These are phyloP conservation scores for Scutellaria galericulata DNA, from an alignment of 257 asterid genomes.

Conservation along the genomic window DNA sequence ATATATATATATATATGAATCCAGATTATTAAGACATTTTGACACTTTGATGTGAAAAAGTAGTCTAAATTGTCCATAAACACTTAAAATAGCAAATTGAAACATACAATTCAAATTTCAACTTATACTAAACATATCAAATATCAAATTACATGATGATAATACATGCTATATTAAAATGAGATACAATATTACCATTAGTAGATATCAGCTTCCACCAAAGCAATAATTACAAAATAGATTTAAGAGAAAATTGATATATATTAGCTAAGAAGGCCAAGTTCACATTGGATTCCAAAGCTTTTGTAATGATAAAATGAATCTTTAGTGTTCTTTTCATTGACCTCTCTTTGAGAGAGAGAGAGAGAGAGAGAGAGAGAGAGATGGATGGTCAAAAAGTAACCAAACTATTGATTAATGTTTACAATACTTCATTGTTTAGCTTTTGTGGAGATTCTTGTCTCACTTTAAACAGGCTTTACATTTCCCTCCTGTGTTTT, in stretches of 20 bases:
- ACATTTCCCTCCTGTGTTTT: constrained; percentile 53
- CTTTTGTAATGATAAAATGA: constrained; percentile 40
- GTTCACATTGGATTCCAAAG: constrained; percentile 83
- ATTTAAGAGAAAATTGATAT: neutral
- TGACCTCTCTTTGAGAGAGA: constrained; percentile 61
- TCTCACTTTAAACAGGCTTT: constrained; percentile 66
- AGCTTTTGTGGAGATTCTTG: constrained; percentile 86
- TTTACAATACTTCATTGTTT: constrained; percentile 77
- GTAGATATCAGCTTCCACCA: neutral
- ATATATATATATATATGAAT: too few relatives aligned
- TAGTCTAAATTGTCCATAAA: too few relatives aligned
- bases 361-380: constrained; percentile 27
- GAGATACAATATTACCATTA: neutral
- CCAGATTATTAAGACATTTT: too few relatives aligned
- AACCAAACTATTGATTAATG: constrained; percentile 58
- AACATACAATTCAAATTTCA: too few relatives aligned
- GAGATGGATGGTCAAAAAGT: constrained; percentile 68
- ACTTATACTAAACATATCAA: too few relatives aligned
- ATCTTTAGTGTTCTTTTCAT: constrained; percentile 48
- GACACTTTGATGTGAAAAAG: too few relatives aligned
- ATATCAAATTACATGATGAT: too few relatives aligned
- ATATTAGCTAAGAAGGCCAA: constrained; percentile 18
- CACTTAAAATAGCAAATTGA: too few relatives aligned
- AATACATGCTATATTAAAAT: too few relatives aligned
- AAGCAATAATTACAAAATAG: constrained; percentile 23